These are phyloP conservation scores for Suillus spraguei DNA, from an alignment of 768 basidiomycete species.

Conservation along the genomic window DNA sequence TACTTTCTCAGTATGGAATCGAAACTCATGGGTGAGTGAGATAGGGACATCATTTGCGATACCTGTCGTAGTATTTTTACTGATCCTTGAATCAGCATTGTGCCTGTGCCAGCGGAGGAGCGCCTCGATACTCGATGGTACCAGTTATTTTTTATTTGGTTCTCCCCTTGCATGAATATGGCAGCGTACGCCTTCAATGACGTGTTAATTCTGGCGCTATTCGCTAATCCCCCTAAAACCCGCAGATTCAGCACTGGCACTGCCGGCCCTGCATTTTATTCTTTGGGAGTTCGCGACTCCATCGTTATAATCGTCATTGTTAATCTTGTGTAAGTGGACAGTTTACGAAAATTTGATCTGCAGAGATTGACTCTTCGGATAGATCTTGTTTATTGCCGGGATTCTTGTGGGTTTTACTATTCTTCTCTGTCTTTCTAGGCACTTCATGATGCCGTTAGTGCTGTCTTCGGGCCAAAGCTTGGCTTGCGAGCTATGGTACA, in stretches of 20 bases:
- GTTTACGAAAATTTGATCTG: neutral
- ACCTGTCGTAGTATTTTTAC: neutral
- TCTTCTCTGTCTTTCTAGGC: neutral
- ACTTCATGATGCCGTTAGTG: neutral
- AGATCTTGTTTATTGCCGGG: neutral
- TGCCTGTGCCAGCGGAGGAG: neutral
- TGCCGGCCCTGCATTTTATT: neutral
- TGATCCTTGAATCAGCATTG: neutral
- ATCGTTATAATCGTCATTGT: neutral
- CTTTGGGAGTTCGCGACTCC: neutral
- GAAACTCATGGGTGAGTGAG: neutral
- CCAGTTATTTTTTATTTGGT: neutral
- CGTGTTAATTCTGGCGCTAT: neutral
- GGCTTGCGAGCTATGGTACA: slow-evolving; percentile 1
- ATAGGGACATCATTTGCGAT: neutral
- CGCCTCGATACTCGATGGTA: neutral
- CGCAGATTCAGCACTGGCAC: neutral
- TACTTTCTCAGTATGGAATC: neutral
- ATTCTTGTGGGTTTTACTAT: neutral
- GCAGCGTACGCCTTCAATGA: neutral
- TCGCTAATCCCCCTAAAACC: neutral
- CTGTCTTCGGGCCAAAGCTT: slow-evolving; percentile 1
- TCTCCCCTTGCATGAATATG: neutral
- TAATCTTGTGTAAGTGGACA: neutral
- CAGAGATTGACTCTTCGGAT: neutral